Conservation (phyloP, 1,284 basidiomycete species). For the Puccinia polysora region DNA sequence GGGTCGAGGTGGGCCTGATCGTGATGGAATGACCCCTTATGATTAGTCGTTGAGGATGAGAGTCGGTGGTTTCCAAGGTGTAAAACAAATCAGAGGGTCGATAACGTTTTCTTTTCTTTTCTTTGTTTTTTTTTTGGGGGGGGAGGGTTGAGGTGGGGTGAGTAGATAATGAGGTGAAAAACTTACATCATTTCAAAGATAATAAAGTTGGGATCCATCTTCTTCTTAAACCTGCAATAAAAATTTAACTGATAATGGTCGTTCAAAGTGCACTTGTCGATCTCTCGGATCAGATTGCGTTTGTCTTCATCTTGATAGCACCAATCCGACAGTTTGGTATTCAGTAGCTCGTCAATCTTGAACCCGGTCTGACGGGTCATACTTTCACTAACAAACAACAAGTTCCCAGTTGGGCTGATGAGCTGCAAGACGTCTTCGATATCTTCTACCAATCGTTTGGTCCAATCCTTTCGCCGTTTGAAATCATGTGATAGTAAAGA, state of each 20-base stretch:
- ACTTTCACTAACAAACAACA: constrained; percentile 12
- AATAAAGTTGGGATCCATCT: background rate
- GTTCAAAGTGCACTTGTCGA: background rate
- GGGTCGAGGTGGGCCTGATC: background rate
- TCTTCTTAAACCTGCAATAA: constrained; percentile 22
- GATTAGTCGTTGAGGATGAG: background rate
- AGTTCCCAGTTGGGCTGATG: background rate
- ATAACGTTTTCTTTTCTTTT: no score
- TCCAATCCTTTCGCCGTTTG: constrained; percentile 20
- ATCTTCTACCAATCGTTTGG: constrained; percentile 22
- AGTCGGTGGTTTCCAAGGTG: background rate
- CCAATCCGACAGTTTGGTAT: background rate
- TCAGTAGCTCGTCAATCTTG: background rate
- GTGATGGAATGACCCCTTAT: constrained; percentile 6
- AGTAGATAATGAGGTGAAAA: background rate
- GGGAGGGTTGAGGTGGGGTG: background rate
- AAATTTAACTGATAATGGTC: background rate
- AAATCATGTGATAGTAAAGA: constrained; percentile 29
- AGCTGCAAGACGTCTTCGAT: constrained; percentile 14
- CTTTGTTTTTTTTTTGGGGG: background rate
- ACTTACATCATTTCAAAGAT: constrained; percentile 37
- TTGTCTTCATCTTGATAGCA: constrained; percentile 26
- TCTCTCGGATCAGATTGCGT: background rate
- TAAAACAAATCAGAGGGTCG: no score
- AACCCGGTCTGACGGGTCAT: constrained; percentile 8